Percentiles rank a stretch among this genome's conserved stretches.
Conservation (phyloP, 495 filamentous ascomycete genomes). For the Xylaria telfairii region DNA sequence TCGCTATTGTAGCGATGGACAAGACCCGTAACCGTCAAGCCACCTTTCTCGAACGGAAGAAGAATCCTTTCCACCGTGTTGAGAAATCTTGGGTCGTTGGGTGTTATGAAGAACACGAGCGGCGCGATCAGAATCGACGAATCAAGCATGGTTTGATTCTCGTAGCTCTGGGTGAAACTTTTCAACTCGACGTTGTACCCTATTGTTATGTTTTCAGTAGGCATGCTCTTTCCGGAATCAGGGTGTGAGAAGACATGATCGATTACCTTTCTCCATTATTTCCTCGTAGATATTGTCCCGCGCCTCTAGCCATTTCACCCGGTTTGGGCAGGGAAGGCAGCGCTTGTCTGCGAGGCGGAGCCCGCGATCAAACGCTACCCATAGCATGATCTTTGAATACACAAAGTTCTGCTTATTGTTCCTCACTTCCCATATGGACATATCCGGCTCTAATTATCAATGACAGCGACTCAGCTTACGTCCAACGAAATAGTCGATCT, state of each 20-base stretch:
- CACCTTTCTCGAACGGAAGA: conserved; percentile 70
- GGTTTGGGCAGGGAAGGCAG: conserved; percentile 70
- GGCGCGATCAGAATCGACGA: conserved; percentile 74
- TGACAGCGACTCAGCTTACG: neutral
- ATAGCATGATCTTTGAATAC: conserved; percentile 77
- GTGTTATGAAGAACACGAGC: conserved; percentile 75
- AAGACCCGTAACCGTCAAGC: conserved; percentile 70
- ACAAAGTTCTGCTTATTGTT: conserved; percentile 74
- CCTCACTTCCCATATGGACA: conserved; percentile 81
- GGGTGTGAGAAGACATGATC: neutral
- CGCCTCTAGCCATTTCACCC: conserved; percentile 63
- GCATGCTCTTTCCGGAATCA: too few species aligned
- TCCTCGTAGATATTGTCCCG: conserved; percentile 72
- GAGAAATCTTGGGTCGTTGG: conserved; percentile 73
- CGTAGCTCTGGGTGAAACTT: conserved; percentile 75
- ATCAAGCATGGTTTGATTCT: conserved; percentile 69
- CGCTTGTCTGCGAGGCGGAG: conserved; percentile 73
- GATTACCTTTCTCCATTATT: conserved; percentile 67
- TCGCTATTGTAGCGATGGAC: conserved; percentile 74
- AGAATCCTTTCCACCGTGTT: conserved; percentile 73
- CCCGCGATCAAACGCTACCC: conserved; percentile 76
- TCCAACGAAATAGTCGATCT: neutral
- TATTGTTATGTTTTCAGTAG: conserved; percentile 21
- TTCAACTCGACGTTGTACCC: conserved; percentile 67
- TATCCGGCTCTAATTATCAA: conserved; percentile 60